phyloP scores from a whole-genome alignment of 208 protist species.

The Trypanosomatidae sp. region DNA sequence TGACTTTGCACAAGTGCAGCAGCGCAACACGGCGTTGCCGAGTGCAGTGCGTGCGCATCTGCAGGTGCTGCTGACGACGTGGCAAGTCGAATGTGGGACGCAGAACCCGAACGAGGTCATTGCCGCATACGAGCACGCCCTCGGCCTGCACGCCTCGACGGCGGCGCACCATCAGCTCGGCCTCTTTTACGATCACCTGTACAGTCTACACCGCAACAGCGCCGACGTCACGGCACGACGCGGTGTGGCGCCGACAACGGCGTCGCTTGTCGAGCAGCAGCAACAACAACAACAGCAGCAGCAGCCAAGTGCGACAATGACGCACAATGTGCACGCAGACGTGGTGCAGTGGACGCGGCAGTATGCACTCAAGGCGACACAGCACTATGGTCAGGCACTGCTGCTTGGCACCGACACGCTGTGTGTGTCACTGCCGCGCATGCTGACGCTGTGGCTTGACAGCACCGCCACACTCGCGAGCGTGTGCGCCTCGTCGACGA shows the following conservation, averaged over 20 bases:
- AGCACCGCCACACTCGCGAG: conserved; percentile 18
- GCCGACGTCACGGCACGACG: conserved; percentile 2
- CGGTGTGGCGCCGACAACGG: conserved; percentile 7
- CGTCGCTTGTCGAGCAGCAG: conserved; percentile 4
- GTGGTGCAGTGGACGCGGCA: conserved; percentile 11
- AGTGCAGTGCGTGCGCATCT: conserved; percentile 35
- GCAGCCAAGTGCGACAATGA: neutral
- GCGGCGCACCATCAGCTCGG: conserved; percentile 86
- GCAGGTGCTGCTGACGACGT: conserved; percentile 61
- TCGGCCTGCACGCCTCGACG: conserved; percentile 64
- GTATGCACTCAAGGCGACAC: conserved; percentile 11
- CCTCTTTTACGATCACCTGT: conserved; percentile 88
- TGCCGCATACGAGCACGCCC: conserved; percentile 51
- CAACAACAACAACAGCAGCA: too few species aligned
- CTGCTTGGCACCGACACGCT: conserved; percentile 69
- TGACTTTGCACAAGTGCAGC: conserved; percentile 46
- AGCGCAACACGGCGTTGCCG: conserved; percentile 12
- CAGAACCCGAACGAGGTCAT: conserved; percentile 73
- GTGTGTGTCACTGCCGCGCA: conserved; percentile 87
- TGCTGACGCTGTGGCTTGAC: conserved; percentile 94
- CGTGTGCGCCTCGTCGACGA: conserved; percentile 1
- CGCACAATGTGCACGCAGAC: conserved; percentile 5
- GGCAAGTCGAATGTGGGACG: conserved; percentile 58
- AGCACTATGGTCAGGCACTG: conserved; percentile 82
- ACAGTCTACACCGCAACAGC: conserved; percentile 5